Conservation (phyloP, 805 yeast species). For the Nakazawaea molendinolei region DNA sequence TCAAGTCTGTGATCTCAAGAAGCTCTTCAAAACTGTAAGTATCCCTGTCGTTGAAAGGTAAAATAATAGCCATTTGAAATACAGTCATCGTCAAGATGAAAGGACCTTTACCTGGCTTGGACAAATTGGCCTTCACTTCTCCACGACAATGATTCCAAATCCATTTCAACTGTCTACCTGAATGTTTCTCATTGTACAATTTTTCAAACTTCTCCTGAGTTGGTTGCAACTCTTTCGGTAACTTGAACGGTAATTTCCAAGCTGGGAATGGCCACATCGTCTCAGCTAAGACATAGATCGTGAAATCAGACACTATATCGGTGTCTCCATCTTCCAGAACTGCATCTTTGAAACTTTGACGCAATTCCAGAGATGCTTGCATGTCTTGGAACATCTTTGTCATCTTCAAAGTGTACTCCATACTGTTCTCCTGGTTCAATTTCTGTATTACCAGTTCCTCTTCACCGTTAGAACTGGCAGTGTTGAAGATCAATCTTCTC, state of each 20-base stretch:
- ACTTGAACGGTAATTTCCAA: slow-evolving; percentile 40
- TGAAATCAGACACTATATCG: slow-evolving; percentile 43
- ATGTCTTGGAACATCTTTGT: slow-evolving; percentile 96
- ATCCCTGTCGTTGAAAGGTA: slow-evolving; percentile 73
- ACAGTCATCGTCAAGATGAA: slow-evolving; percentile 75
- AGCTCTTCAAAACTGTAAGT: slow-evolving; percentile 56
- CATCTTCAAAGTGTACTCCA: slow-evolving; percentile 89
- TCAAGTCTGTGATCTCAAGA: slow-evolving; percentile 59
- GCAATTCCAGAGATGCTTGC: slow-evolving; percentile 74
- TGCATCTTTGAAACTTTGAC: slow-evolving; percentile 44
- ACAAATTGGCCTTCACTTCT: slow-evolving; percentile 80
- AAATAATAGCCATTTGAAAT: slow-evolving; percentile 79
- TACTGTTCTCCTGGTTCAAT: slow-evolving; percentile 81
- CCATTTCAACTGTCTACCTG: slow-evolving; percentile 90
- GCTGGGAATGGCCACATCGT: slow-evolving; percentile 78
- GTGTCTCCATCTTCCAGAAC: slow-evolving; percentile 29
- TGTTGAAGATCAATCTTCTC: slow-evolving; percentile 59
- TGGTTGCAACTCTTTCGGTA: slow-evolving; percentile 62
- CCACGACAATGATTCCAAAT: slow-evolving; percentile 92
- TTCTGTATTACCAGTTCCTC: slow-evolving; percentile 83
- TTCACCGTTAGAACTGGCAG: slow-evolving; percentile 45
- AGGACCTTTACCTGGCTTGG: slow-evolving; percentile 77
- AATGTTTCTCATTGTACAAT: slow-evolving; percentile 68
- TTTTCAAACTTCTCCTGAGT: slow-evolving; percentile 63
- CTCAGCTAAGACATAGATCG: slow-evolving; percentile 76